Evolutionary conservation across 768 basidiomycete genomes (phyloP).

Genomic region (Leucosporidium yakuticum): DNA sequence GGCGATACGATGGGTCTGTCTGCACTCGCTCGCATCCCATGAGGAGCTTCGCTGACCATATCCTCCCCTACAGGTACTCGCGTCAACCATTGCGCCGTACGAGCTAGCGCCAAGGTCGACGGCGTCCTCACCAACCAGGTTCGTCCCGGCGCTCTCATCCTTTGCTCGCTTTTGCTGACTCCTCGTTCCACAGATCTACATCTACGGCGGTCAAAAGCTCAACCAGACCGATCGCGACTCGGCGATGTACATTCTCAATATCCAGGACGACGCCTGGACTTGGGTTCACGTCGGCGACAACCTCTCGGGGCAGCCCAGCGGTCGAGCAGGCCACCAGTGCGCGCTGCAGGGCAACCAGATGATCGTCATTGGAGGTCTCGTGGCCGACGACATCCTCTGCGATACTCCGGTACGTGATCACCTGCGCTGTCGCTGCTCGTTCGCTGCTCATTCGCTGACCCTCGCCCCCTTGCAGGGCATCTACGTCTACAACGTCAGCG

Average conservation of each 20-base stretch:
- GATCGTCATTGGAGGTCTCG: slow-evolving; percentile 33
- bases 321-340: slow-evolving; percentile 27
- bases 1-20: slow-evolving; percentile 17
- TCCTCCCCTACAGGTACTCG: slow-evolving; percentile 1
- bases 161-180: background rate
- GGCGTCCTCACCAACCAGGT: slow-evolving; percentile 28
- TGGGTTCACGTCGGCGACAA: slow-evolving; percentile 16
- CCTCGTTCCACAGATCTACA: background rate
- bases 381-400: slow-evolving; percentile 25
- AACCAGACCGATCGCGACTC: slow-evolving; percentile 31
- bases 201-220: slow-evolving; percentile 31
- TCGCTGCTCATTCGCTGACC: background rate
- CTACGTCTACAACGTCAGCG: slow-evolving; percentile 16
- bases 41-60: background rate
- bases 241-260: slow-evolving; percentile 31
- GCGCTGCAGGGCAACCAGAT: slow-evolving; percentile 27
- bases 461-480: slow-evolving; percentile 10
- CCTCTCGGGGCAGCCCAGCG: slow-evolving; percentile 19
- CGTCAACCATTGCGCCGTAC: slow-evolving; percentile 33
- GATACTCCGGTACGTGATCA: slow-evolving; percentile 18
- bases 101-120: slow-evolving; percentile 27
- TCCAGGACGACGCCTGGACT: slow-evolving; percentile 27
- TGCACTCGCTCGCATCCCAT: too few species aligned
- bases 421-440: too few species aligned
- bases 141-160: slow-evolving; percentile 8